Conservation (phyloP, 2,329 filamentous ascomycete species). For the Aspergillus sp. region DNA sequence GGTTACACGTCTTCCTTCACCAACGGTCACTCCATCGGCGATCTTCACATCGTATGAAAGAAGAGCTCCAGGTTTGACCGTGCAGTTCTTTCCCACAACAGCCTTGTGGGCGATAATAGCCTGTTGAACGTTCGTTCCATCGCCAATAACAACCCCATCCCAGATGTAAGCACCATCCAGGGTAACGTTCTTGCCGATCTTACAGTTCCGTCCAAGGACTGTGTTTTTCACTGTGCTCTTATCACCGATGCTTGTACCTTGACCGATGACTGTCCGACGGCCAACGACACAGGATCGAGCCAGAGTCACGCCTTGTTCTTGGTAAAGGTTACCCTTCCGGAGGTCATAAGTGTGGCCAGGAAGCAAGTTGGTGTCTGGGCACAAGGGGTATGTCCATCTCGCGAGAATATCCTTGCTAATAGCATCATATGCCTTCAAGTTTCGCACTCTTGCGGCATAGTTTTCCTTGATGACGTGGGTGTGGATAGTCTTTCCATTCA, state of each 20-base stretch:
- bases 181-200: slow-evolving; percentile 77
- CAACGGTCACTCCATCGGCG: slow-evolving; percentile 52
- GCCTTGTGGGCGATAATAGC: slow-evolving; percentile 73
- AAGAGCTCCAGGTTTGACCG: slow-evolving; percentile 66
- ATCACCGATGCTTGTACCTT: slow-evolving; percentile 69
- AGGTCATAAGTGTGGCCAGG: slow-evolving; percentile 71
- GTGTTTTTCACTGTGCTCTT: slow-evolving; percentile 67
- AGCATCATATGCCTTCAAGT: slow-evolving; percentile 83
- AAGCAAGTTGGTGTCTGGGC: slow-evolving; percentile 82
- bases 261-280: slow-evolving; percentile 69
- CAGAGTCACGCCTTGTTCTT: slow-evolving; percentile 72
- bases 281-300: slow-evolving; percentile 67
- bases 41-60: slow-evolving; percentile 75
- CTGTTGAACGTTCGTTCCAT: slow-evolving; percentile 64
- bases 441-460: slow-evolving; percentile 82
- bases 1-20: slow-evolving; percentile 39
- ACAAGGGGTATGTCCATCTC: slow-evolving; percentile 82
- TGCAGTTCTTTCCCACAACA: slow-evolving; percentile 65
- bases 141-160: slow-evolving; percentile 75
- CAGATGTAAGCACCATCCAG: slow-evolving; percentile 81
- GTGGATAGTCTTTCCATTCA: slow-evolving; percentile 96
- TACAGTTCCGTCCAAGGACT: slow-evolving; percentile 77
- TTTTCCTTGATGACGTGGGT: slow-evolving; percentile 77
- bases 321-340: slow-evolving; percentile 65
- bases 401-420: slow-evolving; percentile 82